Conservation (phyloP, 139 green algal genomes). For the Pseudopediastrum boryanum region DNA sequence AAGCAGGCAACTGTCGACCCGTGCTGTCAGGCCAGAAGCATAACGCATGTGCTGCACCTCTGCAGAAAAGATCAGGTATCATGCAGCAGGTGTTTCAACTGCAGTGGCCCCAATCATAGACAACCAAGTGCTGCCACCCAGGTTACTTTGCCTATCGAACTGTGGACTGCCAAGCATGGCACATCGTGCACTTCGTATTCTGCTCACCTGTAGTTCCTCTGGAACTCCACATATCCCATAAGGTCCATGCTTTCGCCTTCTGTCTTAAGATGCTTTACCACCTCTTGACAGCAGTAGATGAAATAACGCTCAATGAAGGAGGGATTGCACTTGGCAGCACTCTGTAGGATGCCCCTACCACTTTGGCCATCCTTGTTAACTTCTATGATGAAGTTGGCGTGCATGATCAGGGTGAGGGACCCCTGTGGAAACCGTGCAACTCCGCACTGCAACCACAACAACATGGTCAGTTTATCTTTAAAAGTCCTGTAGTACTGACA, state of each 20-base stretch:
- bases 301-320: conserved; percentile 39
- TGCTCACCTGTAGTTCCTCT: conserved; percentile 36
- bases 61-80: too few species aligned
- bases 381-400: conserved; percentile 49
- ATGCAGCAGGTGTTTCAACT: too few species aligned
- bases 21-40: too few species aligned
- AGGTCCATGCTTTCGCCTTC: conserved; percentile 40
- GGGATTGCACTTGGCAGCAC: conserved; percentile 37
- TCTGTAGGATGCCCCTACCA: conserved; percentile 44
- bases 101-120: too few species aligned
- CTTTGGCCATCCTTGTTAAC: conserved; percentile 25
- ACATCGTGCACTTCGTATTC: too few species aligned
- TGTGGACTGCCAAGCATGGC: too few species aligned
- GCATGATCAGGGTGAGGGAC: conserved; percentile 33
- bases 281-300: conserved; percentile 14
- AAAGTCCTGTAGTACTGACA: too few species aligned
- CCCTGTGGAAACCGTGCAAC: conserved; percentile 34
- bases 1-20: too few species aligned
- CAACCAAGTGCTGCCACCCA: too few species aligned
- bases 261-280: conserved; percentile 10
- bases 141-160: too few species aligned
- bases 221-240: conserved; percentile 50
- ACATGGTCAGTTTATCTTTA: too few species aligned
- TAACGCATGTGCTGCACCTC: too few species aligned
- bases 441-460: conserved; percentile 43